Conservation (phyloP, 139 green algal genomes). For the Picochlorum sp. region DNA sequence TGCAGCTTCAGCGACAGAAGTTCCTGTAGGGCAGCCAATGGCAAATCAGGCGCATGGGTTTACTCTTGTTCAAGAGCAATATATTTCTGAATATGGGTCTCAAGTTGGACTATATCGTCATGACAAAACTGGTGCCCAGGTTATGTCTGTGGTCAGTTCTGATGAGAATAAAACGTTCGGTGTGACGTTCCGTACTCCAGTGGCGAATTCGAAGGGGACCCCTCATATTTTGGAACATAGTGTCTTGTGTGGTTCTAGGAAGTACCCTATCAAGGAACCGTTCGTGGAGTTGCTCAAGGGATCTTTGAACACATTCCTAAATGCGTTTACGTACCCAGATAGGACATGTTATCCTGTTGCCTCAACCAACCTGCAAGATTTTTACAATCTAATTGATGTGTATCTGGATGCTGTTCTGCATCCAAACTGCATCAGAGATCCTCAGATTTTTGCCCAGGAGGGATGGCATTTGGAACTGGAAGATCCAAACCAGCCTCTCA, state of each 20-base stretch:
- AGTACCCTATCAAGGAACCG: conserved; percentile 85
- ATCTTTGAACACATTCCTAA: conserved; percentile 96
- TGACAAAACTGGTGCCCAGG: conserved; percentile 69
- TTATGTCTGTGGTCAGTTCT: conserved; percentile 85
- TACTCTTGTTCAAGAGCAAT: conserved; percentile 63
- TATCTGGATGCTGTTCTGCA: conserved; percentile 97
- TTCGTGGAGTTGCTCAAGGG: conserved; percentile 98
- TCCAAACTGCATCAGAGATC: conserved; percentile 78
- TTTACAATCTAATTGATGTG: conserved; percentile 98
- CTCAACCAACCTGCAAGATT: conserved; percentile 82
- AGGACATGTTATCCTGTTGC: conserved; percentile 97
- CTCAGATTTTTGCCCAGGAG: conserved; percentile 86
- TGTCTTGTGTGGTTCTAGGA: conserved; percentile 86
- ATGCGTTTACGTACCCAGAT: conserved; percentile 99
- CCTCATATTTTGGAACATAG: conserved; percentile 98
- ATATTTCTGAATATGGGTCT: conserved; percentile 76
- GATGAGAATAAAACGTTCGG: conserved; percentile 99
- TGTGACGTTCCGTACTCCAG: conserved; percentile 87
- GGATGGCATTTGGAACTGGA: conserved; percentile 84
- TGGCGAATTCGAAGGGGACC: conserved; percentile 75
- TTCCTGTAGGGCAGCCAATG: background rate
- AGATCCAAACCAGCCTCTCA: conserved; percentile 50
- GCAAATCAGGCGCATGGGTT: conserved; percentile 72
- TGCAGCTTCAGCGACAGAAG: background rate
- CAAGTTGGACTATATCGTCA: conserved; percentile 60